Percentiles rank a stretch among this genome's conserved stretches.
These are phyloP conservation scores for Penicillium glabrum DNA, from an alignment of 2,329 filamentous ascomycete species.

Conservation along the genomic window DNA sequence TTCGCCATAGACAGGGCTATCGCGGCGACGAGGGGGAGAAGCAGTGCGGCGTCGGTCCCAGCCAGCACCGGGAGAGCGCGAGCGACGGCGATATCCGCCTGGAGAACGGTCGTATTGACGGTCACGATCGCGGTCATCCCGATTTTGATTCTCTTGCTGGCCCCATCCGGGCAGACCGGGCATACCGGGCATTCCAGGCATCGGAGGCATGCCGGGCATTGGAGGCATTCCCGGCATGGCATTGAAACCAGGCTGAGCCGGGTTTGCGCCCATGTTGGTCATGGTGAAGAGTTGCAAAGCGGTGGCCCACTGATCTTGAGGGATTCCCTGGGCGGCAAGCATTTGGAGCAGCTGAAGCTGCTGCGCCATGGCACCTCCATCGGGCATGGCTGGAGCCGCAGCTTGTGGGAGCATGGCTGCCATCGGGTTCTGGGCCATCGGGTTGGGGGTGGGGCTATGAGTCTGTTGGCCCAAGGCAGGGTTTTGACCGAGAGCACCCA, in stretches of 20 bases:
- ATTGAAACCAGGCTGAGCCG: constrained; percentile 36
- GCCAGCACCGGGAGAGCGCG: constrained; percentile 61
- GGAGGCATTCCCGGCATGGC: constrained; percentile 28
- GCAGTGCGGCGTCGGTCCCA: constrained; percentile 68
- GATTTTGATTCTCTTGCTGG: constrained; percentile 42
- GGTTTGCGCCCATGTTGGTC: constrained; percentile 31
- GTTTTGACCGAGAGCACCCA: constrained; percentile 41
- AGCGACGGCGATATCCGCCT: constrained; percentile 63
- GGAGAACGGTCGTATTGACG: constrained; percentile 62
- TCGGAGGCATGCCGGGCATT: constrained; percentile 30
- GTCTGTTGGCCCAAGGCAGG: constrained; percentile 38
- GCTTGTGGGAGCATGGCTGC: constrained; percentile 45
- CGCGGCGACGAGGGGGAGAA: constrained; percentile 61
- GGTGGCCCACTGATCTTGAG: constrained; percentile 71
- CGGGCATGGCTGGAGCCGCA: constrained; percentile 29
- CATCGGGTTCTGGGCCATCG: constrained; percentile 43
- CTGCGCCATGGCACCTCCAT: constrained; percentile 59
- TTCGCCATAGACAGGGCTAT: constrained; percentile 70
- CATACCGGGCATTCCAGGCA: constrained; percentile 28
- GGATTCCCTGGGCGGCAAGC: constrained; percentile 71
- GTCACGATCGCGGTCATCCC: constrained; percentile 62
- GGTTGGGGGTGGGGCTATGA: constrained; percentile 43
- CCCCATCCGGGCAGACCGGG: constrained; percentile 32
- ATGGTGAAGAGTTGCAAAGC: constrained; percentile 54
- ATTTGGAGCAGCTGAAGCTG: constrained; percentile 74